Evolutionary conservation across 495 filamentous ascomycete species (phyloP), one percentile per base, ranked within the genome.

Genomic region (Penicillium waksmanii): DNA sequence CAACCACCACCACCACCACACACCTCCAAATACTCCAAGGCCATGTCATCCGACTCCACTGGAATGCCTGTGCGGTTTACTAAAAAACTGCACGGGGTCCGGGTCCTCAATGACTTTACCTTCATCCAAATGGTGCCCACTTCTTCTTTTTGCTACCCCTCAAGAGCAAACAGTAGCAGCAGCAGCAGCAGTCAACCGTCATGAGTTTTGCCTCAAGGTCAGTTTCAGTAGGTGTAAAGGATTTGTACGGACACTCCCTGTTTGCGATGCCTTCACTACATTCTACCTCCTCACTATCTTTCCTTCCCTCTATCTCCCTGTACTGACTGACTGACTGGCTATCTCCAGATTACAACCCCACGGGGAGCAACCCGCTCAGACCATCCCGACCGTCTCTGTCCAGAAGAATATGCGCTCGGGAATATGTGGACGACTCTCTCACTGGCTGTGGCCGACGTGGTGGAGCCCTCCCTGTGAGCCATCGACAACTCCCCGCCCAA

Each of bases 381-480:
- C 43, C n/a, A 23, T 11, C 23, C 53, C 58, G 43, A 25, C 46
- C 36, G 25, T 42, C 17, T 44, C 27, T 31, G 27, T 31, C 27
- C 27, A 31, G 27, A 31, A 2, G 5, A 31, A 9, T 5, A 31
- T 55, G 40, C 54, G 63, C 23, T 51, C 46, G 55, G 61, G 53
- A 38, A 53, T 69, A 33, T 60, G 57, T 48, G 31, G 38, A 48
- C 56, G 61, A 18, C 21, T 70, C 31, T 57, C 56, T 13, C 48
- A 62, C 21, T 70, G 67, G 67, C 49, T 70, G 12, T 64, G 60
- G 62, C 50, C 67, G 23, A 40, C 56, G 10, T 56, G 54, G 67
- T 61, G 67, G 61, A 55, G 64, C 40, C 27, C 50, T 21, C 44
- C 60, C 3, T 64, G 53, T 33, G 46, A 60, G n/a, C 31, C 25